A percentile compares a stretch with the other conserved stretches of the same genome.
Evolutionary conservation across 495 filamentous ascomycete genomes (phyloP).

Genomic region (Penicillium desertorum): DNA sequence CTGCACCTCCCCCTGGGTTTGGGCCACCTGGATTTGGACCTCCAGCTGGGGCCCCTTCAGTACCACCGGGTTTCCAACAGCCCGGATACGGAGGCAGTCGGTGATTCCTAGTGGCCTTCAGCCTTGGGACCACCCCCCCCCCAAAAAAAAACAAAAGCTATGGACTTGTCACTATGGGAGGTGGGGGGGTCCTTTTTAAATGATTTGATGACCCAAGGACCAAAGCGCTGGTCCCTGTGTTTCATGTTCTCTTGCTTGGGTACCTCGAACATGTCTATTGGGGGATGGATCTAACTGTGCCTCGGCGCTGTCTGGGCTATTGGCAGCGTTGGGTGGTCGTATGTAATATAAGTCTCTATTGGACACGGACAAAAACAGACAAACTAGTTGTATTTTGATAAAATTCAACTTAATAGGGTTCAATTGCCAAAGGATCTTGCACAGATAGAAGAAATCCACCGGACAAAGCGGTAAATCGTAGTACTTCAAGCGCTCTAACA

Average conservation of each 20-base stretch:
- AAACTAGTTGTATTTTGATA: not conserved
- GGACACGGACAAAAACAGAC: not conserved
- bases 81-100: constrained; percentile 46
- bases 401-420: not conserved
- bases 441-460: constrained; percentile 5
- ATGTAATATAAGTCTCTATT: constrained; percentile 11
- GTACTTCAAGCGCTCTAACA: not conserved
- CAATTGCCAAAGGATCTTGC: not conserved
- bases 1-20: constrained; percentile 56
- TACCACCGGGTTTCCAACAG: constrained; percentile 54
- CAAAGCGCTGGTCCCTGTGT: constrained; percentile 1
- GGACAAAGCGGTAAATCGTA: not conserved
- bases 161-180: not conserved
- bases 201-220: constrained; percentile 14
- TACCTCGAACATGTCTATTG: not conserved
- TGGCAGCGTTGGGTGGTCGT: not conserved
- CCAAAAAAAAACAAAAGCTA: too few species aligned
- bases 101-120: constrained; percentile 23
- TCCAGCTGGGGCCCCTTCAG: constrained; percentile 34
- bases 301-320: not conserved
- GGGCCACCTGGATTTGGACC: constrained; percentile 54
- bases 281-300: not conserved
- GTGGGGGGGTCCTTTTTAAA: not conserved
- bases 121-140: not conserved
- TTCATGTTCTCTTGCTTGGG: not conserved